These are phyloP conservation scores for Trichophyton simii DNA, from an alignment of 2,329 filamentous ascomycete genomes.

Conservation along the genomic window DNA sequence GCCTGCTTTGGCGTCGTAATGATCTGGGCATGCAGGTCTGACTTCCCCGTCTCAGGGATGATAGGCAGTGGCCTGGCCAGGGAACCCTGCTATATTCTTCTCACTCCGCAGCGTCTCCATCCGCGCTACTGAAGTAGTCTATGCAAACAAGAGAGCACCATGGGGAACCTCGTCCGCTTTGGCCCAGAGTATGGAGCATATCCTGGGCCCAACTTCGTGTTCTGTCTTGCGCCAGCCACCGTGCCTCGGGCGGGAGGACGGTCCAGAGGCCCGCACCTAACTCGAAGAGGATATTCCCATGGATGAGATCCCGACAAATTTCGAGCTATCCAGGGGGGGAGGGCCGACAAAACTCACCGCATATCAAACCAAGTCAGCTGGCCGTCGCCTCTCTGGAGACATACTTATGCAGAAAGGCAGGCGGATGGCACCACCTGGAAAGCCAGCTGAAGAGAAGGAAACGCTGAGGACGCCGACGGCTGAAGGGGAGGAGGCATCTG, in stretches of 20 bases:
- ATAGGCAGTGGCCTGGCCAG: not conserved
- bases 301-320: not conserved
- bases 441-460: not conserved
- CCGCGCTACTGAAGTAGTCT: not conserved
- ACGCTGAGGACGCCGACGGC: not conserved
- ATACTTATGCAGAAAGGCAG: not conserved
- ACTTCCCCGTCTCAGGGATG: not conserved
- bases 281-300: not conserved
- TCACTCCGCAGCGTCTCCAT: not conserved
- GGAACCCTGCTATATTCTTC: not conserved
- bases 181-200: not conserved
- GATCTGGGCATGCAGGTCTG: not conserved
- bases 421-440: not conserved
- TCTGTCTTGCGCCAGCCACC: not conserved
- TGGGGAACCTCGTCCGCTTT: not conserved
- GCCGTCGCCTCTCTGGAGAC: not conserved
- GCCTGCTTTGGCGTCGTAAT: not conserved
- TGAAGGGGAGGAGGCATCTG: not conserved
- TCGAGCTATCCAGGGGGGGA: not conserved
- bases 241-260: constrained; percentile 1
- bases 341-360: not conserved
- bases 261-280: not conserved
- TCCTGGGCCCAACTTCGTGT: not conserved
- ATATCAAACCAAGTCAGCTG: not conserved
- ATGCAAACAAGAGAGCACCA: not conserved